A percentile compares a stretch with the other conserved stretches of the same genome.
phyloP scores from a whole-genome alignment of 805 yeast species.

The Candida orba region DNA sequence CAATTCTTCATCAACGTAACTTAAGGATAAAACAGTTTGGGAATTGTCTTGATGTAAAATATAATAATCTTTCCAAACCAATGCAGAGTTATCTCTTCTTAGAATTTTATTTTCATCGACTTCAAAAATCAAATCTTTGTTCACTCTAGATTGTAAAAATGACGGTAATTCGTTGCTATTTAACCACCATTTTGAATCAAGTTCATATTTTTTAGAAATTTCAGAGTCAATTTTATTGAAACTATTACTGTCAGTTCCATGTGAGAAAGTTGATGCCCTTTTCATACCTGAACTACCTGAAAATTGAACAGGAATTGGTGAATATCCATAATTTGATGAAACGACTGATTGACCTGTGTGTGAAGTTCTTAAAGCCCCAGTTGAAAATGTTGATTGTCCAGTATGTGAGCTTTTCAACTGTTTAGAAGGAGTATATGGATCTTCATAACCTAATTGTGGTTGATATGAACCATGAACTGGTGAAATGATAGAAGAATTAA shows the following conservation, averaged over 20 bases:
- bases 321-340: neutral
- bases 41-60: slow-evolving; percentile 68
- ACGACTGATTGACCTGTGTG: slow-evolving; percentile 3
- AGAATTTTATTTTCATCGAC: slow-evolving; percentile 48
- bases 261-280: slow-evolving; percentile 15
- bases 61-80: slow-evolving; percentile 56
- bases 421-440: slow-evolving; percentile 2
- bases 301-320: slow-evolving; percentile 7
- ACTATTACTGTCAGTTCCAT: neutral
- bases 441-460: slow-evolving; percentile 1
- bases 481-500: slow-evolving; percentile 1
- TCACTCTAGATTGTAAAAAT: slow-evolving; percentile 31
- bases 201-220: slow-evolving; percentile 18
- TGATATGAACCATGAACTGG: neutral
- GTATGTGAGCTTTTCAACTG: slow-evolving; percentile 7
- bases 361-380: slow-evolving; percentile 3
- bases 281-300: slow-evolving; percentile 5
- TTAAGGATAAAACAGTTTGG: slow-evolving; percentile 51
- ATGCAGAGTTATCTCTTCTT: slow-evolving; percentile 49
- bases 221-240: neutral
- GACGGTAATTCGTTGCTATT: slow-evolving; percentile 45
- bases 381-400: neutral
- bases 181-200: slow-evolving; percentile 61
- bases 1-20: slow-evolving; percentile 32
- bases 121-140: slow-evolving; percentile 52